phyloP scores from a whole-genome alignment of 148 eudicot genomes.

The Arctostaphylos glauca region DNA sequence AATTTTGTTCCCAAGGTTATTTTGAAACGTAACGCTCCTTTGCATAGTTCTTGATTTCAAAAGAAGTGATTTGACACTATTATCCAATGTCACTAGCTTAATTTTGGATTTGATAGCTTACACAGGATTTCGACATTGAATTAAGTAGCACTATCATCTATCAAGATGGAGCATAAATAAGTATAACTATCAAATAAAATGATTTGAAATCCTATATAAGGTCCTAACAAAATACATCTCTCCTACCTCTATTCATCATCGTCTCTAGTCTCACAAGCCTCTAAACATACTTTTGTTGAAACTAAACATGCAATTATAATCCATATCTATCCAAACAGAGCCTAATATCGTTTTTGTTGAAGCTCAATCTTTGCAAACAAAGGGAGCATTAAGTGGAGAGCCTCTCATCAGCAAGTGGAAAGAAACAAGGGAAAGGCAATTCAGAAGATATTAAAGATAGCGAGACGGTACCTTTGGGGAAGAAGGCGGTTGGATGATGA shows the following conservation, averaged over 20 bases:
- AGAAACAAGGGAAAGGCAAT: slow-evolving; percentile 3
- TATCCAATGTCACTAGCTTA: background rate
- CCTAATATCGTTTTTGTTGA: background rate
- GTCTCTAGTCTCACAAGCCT: background rate
- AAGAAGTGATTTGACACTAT: background rate
- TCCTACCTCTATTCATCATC: background rate
- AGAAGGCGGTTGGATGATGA: slow-evolving; percentile 28
- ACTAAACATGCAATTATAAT: background rate
- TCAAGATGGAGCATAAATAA: background rate
- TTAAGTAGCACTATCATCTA: background rate
- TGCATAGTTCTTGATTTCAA: background rate
- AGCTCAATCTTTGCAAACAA: too few species aligned
- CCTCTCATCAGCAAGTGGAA: background rate
- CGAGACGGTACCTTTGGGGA: slow-evolving; percentile 25
- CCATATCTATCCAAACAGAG: background rate
- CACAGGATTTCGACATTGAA: background rate
- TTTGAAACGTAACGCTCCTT: background rate
- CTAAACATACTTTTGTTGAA: background rate
- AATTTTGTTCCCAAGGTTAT: background rate
- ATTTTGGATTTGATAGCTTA: background rate
- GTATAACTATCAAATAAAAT: background rate
- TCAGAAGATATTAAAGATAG: background rate
- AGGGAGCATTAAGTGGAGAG: too few species aligned
- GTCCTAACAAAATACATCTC: slow-evolving; percentile 2
- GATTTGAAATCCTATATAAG: background rate